Evolutionary conservation across 768 basidiomycete genomes (phyloP), one percentile per base, ranked within the genome.

Genomic region (Leucosporidium creatinivorum): DNA sequence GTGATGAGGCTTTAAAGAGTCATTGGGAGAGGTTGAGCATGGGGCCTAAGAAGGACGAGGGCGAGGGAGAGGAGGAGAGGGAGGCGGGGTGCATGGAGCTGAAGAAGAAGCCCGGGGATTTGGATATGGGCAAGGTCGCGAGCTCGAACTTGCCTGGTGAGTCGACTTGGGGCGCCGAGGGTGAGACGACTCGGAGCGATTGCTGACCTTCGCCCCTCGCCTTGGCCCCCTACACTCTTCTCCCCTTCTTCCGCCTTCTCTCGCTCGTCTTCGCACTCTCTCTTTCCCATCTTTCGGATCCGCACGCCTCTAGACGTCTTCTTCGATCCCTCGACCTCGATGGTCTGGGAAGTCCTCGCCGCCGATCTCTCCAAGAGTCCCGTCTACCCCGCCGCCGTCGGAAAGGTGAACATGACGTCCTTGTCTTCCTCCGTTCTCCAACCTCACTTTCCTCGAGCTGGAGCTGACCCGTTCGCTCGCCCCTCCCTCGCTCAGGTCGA

Each of bases 321-420:
- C 91, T 93, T 99, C 78, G 94, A 98, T 77, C 94, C 96, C 25
- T 10, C 39, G 3, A 44, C 39, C 39, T 89, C 89, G 80, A 80
- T 96, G 25, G 91, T 99, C 3, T 98, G 96, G 94, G 96, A 99
- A 80, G 93, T 99, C 57, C 83, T 98, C 75, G 90, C 94, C 3
- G 96, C 96, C 10, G 96, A 99, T 80, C 78, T 99, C 75, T 96
- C 92, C 78, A 80, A 98, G 80, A 97, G 93, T 79, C 96, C 96
- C 12, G 83, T 97, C 61, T 97, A 97, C 75, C 89, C 89, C n/a
- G 93, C 93, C 5, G 93, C 88, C 25, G 89, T 91, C 76, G 93
- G 93, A 74, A 75, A 89, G 81, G 92, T 92, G 75, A 48, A 10
- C 33, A 33, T 10, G n/a, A n/a, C 33, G 18, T 18, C 28, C 26